These are phyloP conservation scores for Candida taoyuanica DNA, from an alignment of 805 yeast species.

Conservation along the genomic window DNA sequence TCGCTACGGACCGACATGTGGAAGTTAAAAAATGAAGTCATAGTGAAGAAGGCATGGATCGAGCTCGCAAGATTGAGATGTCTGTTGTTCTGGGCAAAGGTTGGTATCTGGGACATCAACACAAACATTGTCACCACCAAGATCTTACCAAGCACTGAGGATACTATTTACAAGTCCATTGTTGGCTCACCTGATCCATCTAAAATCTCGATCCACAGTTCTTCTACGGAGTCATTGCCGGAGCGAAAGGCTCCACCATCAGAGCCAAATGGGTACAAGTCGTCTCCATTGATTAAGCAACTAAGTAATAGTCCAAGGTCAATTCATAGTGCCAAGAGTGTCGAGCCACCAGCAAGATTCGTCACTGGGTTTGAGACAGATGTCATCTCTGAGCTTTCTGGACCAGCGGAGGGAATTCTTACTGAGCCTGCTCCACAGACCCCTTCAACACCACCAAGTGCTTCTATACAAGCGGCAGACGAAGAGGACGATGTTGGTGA, in stretches of 20 bases:
- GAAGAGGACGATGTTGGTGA: slow-evolving; percentile 12
- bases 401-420: background rate
- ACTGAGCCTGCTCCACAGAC: background rate
- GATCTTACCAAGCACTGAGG: slow-evolving; percentile 25
- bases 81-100: slow-evolving; percentile 76
- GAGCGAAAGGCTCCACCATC: slow-evolving; percentile 6
- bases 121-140: slow-evolving; percentile 30
- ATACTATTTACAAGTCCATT: slow-evolving; percentile 13
- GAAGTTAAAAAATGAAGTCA: slow-evolving; percentile 45
- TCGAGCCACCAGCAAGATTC: slow-evolving; percentile 5
- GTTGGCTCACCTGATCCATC: slow-evolving; percentile 7
- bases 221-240: slow-evolving; percentile 16
- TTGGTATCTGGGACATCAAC: slow-evolving; percentile 70
- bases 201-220: slow-evolving; percentile 8
- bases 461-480: background rate
- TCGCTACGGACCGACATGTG: slow-evolving; percentile 53
- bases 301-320: slow-evolving; percentile 4
- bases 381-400: slow-evolving; percentile 1
- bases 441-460: background rate
- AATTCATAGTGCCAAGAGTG: background rate
- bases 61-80: slow-evolving; percentile 60
- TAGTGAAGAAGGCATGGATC: slow-evolving; percentile 53
- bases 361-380: background rate
- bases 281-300: slow-evolving; percentile 19
- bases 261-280: slow-evolving; percentile 6